Percentiles rank a stretch among this genome's conserved stretches.
phyloP scores from a whole-genome alignment of 2,329 filamentous ascomycete species.

The Amauroascus niger region DNA sequence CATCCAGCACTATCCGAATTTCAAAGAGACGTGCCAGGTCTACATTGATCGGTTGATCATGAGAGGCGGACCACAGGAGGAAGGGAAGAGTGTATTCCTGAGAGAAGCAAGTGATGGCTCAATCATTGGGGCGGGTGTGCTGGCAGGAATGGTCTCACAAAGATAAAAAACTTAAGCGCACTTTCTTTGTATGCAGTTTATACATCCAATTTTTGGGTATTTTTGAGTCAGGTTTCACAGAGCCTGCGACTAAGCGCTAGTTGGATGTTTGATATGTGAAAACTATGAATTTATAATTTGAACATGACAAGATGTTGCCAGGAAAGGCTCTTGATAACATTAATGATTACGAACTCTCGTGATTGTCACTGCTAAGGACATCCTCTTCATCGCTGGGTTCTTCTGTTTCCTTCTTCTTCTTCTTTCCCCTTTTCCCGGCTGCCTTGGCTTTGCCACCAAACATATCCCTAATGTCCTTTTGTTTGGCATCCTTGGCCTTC shows the following conservation, averaged over 20 bases:
- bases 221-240: background rate
- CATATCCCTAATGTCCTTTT: slow-evolving; percentile 34
- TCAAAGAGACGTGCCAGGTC: slow-evolving; percentile 54
- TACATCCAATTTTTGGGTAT: background rate
- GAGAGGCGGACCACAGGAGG: slow-evolving; percentile 30
- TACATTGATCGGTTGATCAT: slow-evolving; percentile 49
- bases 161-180: background rate
- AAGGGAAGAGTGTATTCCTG: slow-evolving; percentile 38
- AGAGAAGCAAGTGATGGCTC: slow-evolving; percentile 42
- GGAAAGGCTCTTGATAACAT: background rate
- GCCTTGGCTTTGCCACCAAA: slow-evolving; percentile 29
- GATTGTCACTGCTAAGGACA: background rate
- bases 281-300: too few relatives aligned
- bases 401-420: slow-evolving; percentile 5
- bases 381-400: slow-evolving; percentile 6
- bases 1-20: slow-evolving; percentile 63
- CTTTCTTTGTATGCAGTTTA: background rate
- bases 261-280: too few relatives aligned
- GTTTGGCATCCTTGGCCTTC: slow-evolving; percentile 39
- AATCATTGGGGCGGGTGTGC: slow-evolving; percentile 42
- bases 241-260: too few relatives aligned
- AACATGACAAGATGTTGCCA: too few relatives aligned
- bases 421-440: slow-evolving; percentile 17
- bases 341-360: background rate
- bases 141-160: slow-evolving; percentile 34